Percentiles rank a stretch among this genome's conserved stretches.
phyloP scores from a whole-genome alignment of 805 yeast genomes.

The Suhomyces sp. region DNA sequence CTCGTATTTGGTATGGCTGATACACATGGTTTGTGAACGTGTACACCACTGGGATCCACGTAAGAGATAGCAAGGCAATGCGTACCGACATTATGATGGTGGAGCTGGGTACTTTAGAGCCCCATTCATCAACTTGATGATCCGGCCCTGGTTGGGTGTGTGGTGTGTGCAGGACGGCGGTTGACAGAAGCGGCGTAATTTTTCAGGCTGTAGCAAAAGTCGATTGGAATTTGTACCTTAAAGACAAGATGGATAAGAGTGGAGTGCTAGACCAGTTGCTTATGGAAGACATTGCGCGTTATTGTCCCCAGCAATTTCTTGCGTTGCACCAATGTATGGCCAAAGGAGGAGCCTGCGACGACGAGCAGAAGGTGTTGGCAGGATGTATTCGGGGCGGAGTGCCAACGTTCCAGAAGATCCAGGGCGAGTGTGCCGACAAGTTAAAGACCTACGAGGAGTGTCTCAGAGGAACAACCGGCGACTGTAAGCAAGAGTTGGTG shows the following conservation, averaged over 20 bases:
- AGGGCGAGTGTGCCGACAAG: conserved; percentile 54
- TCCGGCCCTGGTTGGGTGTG: background rate
- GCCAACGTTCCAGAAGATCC: conserved; percentile 70
- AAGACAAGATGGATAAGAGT: background rate
- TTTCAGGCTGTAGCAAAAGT: background rate
- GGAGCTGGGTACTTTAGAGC: background rate
- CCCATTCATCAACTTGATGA: background rate
- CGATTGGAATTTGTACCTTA: background rate
- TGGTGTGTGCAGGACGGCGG: background rate
- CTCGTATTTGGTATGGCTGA: conserved; percentile 72
- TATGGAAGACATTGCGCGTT: conserved; percentile 72
- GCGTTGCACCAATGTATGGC: conserved; percentile 72
- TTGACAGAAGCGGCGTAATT: background rate
- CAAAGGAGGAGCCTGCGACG: conserved; percentile 54
- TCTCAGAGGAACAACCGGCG: conserved; percentile 39
- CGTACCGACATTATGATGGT: background rate
- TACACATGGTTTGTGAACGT: conserved; percentile 67
- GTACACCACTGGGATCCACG: conserved; percentile 79
- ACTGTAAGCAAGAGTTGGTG: conserved; percentile 53
- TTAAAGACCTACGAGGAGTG: conserved; percentile 68
- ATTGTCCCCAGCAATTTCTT: conserved; percentile 72
- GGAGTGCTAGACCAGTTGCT: conserved; percentile 62
- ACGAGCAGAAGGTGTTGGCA: conserved; percentile 56
- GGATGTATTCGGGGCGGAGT: conserved; percentile 61
- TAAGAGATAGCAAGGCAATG: conserved; percentile 25